Percentiles rank a stretch among this genome's conserved stretches.
Evolutionary conservation across 176 grass and related monocot genomes (phyloP).

Genomic region (Triticum timopheevii): DNA sequence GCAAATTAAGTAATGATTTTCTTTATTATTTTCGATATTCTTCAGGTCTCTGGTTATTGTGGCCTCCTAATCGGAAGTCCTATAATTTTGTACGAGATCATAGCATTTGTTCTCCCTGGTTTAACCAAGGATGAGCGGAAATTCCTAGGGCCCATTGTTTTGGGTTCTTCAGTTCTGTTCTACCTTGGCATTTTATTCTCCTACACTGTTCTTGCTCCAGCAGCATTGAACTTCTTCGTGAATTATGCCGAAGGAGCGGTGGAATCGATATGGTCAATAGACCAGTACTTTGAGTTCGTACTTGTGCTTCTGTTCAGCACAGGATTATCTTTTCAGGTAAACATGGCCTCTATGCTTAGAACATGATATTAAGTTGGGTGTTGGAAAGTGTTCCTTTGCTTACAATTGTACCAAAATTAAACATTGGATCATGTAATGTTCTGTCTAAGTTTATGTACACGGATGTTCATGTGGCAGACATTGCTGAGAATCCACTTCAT

Average conservation of each 20-base stretch:
- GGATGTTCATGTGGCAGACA: background rate
- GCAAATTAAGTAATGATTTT: constrained; percentile 12
- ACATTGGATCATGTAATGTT: background rate
- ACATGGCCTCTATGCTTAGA: background rate
- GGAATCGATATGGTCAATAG: constrained; percentile 95
- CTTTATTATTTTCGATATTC: constrained; percentile 21
- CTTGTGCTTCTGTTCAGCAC: constrained; percentile 98
- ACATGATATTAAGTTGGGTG: background rate
- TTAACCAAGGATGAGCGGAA: constrained; percentile 83
- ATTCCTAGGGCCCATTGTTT: constrained; percentile 93
- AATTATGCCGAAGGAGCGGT: constrained; percentile 98
- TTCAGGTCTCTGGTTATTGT: constrained; percentile 95
- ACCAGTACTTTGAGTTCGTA: constrained; percentile 96
- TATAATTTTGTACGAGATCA: constrained; percentile 93
- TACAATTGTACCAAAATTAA: constrained; percentile 16
- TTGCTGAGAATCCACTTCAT: background rate
- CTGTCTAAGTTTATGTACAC: background rate
- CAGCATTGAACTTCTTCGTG: constrained; percentile 95
- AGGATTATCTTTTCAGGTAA: constrained; percentile 95
- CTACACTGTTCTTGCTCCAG: constrained; percentile 79
- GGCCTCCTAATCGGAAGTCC: constrained; percentile 94
- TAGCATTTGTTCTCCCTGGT: constrained; percentile 91
- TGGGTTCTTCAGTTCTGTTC: constrained; percentile 93
- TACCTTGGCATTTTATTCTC: constrained; percentile 94
- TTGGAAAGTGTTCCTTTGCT: background rate